A percentile compares a stretch with the other conserved stretches of the same genome.
These are phyloP conservation scores for Pestalotiopsis sp. DNA, from an alignment of 2,329 filamentous ascomycete species.

Conservation along the genomic window DNA sequence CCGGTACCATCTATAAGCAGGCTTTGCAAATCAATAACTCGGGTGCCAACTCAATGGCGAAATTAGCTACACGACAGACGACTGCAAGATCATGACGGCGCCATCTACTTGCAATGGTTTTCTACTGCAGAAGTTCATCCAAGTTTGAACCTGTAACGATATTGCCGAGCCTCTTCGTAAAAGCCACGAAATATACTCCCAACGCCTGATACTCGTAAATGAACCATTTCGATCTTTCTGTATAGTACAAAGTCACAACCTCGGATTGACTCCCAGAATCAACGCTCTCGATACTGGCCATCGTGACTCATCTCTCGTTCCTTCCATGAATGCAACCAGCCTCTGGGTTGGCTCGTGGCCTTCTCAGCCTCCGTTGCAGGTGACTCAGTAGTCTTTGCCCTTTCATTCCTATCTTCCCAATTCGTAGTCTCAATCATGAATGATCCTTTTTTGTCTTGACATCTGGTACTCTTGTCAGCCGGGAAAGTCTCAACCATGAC, in stretches of 20 bases:
- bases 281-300: slow-evolving; percentile 6
- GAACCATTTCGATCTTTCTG: not conserved
- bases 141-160: not conserved
- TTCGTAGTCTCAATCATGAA: slow-evolving; percentile 67
- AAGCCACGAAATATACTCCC: not conserved
- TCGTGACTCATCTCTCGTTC: not conserved
- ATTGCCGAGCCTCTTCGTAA: not conserved
- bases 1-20: not conserved
- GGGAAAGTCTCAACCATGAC: not conserved
- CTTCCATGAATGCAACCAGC: not conserved
- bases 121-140: not conserved
- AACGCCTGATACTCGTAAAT: not conserved
- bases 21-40: not conserved
- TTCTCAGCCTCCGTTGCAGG: not conserved
- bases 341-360: not conserved
- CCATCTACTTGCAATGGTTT: not conserved
- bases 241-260: not conserved
- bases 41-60: not conserved
- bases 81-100: too few species aligned
- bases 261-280: not conserved
- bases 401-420: slow-evolving; percentile 52
- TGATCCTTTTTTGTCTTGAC: slow-evolving; percentile 56
- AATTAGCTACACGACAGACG: not conserved
- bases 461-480: slow-evolving; percentile 41
- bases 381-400: not conserved